A percentile compares a stretch with the other conserved stretches of the same genome.
Conservation (phyloP, 2,329 filamentous ascomycete species). For the Fusarium sp. region DNA sequence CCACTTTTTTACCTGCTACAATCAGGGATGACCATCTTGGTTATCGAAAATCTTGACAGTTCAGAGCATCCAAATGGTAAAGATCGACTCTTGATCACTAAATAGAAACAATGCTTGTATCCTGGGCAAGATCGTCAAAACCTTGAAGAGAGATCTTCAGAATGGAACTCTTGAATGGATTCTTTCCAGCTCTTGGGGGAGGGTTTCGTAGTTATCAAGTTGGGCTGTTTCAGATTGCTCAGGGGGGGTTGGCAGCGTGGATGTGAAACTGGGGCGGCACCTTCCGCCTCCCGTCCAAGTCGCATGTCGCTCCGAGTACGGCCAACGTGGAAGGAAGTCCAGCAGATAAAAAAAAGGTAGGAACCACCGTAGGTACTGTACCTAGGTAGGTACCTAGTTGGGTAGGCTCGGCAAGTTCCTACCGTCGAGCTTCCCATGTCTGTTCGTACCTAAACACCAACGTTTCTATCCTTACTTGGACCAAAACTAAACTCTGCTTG, state of each 20-base stretch:
- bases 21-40: constrained; percentile 21
- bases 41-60: constrained; percentile 16
- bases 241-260: constrained; percentile 13
- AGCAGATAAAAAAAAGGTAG: not conserved
- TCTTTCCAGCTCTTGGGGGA: constrained; percentile 2
- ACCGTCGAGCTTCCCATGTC: too few relatives aligned
- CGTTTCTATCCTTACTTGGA: not conserved
- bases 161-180: not conserved
- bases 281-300: not conserved
- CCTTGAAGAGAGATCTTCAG: constrained; percentile 22
- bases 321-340: not conserved
- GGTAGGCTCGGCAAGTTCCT: too few relatives aligned
- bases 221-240: constrained; percentile 37
- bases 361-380: too few relatives aligned
- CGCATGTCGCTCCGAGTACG: too few relatives aligned
- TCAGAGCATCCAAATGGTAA: not conserved
- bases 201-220: not conserved
- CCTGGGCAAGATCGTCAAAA: constrained; percentile 6
- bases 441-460: not conserved
- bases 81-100: not conserved
- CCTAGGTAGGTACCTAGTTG: too few relatives aligned
- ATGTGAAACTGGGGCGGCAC: constrained; percentile 33
- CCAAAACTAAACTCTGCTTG: constrained; percentile 5
- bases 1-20: not conserved
- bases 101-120: not conserved